phyloP scores from a whole-genome alignment of 192 early-diverging fungal species.

The Kickxella alabastrina region DNA sequence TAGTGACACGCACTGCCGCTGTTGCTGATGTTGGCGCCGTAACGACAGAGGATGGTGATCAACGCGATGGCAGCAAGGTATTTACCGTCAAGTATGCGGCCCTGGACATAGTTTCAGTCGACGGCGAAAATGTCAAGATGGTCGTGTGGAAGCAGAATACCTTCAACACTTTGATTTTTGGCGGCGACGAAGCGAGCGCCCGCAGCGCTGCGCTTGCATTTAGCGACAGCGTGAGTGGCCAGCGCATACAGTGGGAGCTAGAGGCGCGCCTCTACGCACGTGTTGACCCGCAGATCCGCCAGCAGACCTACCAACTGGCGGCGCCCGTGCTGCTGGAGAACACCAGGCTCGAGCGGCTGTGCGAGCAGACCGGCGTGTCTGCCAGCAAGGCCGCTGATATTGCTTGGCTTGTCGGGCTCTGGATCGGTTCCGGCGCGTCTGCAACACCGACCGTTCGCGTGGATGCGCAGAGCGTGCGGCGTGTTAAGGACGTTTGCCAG shows the following conservation, averaged over 20 bases:
- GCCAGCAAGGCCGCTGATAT: neutral
- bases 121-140: neutral
- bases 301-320: slow-evolving; percentile 13
- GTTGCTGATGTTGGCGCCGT: neutral
- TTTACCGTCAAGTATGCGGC: slow-evolving; percentile 11
- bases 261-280: slow-evolving; percentile 15
- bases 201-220: slow-evolving; percentile 10
- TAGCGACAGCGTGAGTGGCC: neutral
- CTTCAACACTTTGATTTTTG: neutral
- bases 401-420: slow-evolving; percentile 8
- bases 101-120: neutral
- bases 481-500: too few relatives aligned
- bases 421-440: neutral
- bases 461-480: neutral
- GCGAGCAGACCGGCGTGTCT: neutral
- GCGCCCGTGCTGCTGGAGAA: slow-evolving; percentile 11
- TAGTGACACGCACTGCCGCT: slow-evolving; percentile 5
- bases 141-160: neutral
- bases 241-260: slow-evolving; percentile 20
- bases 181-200: neutral
- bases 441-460: neutral
- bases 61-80: too few relatives aligned
- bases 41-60: neutral
- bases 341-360: slow-evolving; percentile 3
- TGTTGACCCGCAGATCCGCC: slow-evolving; percentile 6